Conservation (phyloP, 2,329 filamentous ascomycete species). For the Scolecobasidium constrictum region DNA sequence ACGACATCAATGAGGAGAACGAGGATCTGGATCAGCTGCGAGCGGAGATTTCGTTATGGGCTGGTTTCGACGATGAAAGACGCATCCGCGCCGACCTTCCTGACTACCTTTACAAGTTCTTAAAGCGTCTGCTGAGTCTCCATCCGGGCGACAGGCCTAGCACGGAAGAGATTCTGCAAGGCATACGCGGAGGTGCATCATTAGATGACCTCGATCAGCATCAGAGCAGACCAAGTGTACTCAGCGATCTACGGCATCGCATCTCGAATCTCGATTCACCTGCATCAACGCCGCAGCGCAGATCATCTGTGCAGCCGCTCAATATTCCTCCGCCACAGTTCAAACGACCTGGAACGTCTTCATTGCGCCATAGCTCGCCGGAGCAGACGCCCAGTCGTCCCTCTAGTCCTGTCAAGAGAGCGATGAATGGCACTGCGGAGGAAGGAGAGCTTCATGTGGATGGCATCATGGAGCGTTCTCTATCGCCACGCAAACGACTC, state of each 20-base stretch:
- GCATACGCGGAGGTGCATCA: conserved; percentile 56
- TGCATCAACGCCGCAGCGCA: conserved; percentile 11
- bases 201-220: conserved; percentile 29
- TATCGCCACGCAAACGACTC: conserved; percentile 12
- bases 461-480: not conserved
- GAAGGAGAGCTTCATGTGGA: not conserved
- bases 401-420: conserved; percentile 5
- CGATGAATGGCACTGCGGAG: not conserved
- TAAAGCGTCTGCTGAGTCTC: conserved; percentile 70
- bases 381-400: not conserved
- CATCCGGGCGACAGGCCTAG: conserved; percentile 68
- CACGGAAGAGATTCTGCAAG: conserved; percentile 72
- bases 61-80: conserved; percentile 71
- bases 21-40: conserved; percentile 82
- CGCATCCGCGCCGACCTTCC: conserved; percentile 72
- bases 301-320: conserved; percentile 12
- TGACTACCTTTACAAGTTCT: conserved; percentile 70
- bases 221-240: conserved; percentile 11
- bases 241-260: conserved; percentile 25
- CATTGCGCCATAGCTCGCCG: conserved; percentile 1
- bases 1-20: conserved; percentile 77
- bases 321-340: not conserved
- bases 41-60: conserved; percentile 77
- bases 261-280: conserved; percentile 33
- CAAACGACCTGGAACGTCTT: conserved; percentile 1